phyloP scores from a whole-genome alignment of 1,139 yeast species.

The Geotrichum aggregatum region DNA sequence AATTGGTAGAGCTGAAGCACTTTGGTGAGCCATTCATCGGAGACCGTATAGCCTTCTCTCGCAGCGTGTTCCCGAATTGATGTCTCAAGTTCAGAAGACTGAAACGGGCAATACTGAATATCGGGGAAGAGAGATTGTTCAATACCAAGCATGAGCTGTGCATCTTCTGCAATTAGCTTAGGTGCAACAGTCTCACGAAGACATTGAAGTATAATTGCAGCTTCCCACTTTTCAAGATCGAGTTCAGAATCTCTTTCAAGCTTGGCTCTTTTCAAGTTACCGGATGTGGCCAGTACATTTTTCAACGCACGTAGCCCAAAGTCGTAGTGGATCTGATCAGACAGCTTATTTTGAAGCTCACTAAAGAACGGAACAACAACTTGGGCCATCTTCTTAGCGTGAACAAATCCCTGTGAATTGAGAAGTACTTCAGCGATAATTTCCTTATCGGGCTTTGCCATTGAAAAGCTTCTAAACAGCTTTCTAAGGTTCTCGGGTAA shows the following conservation, averaged over 20 bases:
- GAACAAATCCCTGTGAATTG: conserved; percentile 64
- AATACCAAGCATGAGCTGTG: conserved; percentile 39
- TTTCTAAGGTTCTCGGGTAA: conserved; percentile 85
- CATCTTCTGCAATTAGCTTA: conserved; percentile 55
- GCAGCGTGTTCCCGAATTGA: conserved; percentile 30
- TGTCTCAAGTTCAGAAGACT: conserved; percentile 24
- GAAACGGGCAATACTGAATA: conserved; percentile 26
- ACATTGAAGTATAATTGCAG: conserved; percentile 49
- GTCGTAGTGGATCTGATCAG: conserved; percentile 74
- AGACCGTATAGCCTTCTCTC: conserved; percentile 31
- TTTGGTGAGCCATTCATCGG: conserved; percentile 52
- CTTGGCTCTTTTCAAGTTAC: conserved; percentile 43
- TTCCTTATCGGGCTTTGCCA: conserved; percentile 68
- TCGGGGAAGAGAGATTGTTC: conserved; percentile 35
- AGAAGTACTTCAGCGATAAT: conserved; percentile 69
- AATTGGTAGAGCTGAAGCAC: conserved; percentile 60
- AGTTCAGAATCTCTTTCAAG: conserved; percentile 7
- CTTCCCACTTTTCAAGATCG: conserved; percentile 41
- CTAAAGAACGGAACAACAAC: conserved; percentile 56
- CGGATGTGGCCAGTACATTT: conserved; percentile 58
- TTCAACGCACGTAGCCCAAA: conserved; percentile 85
- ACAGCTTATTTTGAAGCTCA: conserved; percentile 41
- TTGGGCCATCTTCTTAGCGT: conserved; percentile 48
- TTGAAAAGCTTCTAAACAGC: conserved; percentile 69
- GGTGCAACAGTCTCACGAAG: conserved; percentile 62